Conservation (phyloP, 352 stramenopile genomes). For the Globisporangium barbulae region DNA sequence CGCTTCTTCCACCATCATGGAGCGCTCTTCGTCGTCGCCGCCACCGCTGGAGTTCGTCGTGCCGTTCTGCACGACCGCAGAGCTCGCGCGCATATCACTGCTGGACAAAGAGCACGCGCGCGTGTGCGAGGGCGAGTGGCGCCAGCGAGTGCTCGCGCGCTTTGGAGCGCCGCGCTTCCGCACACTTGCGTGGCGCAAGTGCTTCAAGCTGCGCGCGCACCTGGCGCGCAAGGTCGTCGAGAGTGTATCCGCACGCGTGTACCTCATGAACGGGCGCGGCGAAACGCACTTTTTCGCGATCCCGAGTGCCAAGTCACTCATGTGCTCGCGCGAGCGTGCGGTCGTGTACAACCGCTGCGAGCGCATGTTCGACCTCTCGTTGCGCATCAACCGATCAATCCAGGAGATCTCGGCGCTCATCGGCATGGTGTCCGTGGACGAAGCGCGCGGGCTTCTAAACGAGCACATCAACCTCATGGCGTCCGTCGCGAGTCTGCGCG, state of each 20-base stretch:
- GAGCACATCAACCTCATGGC: constrained; percentile 85
- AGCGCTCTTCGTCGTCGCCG: neutral
- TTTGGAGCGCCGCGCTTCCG: constrained; percentile 55
- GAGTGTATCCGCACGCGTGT: constrained; percentile 61
- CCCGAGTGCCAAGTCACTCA: constrained; percentile 47
- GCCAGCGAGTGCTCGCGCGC: constrained; percentile 40
- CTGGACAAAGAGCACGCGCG: constrained; percentile 37
- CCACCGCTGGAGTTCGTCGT: constrained; percentile 38
- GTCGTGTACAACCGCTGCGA: constrained; percentile 83
- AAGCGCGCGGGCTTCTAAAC: constrained; percentile 70
- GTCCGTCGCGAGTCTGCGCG: constrained; percentile 66
- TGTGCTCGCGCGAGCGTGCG: constrained; percentile 75
- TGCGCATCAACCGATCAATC: constrained; percentile 86
- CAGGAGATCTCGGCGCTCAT: constrained; percentile 85
- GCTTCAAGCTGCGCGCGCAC: constrained; percentile 62
- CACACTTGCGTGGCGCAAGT: constrained; percentile 55
- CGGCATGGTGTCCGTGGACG: constrained; percentile 76
- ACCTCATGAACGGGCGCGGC: constrained; percentile 79
- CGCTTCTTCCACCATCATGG: neutral
- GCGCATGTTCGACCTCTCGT: constrained; percentile 84
- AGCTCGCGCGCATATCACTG: constrained; percentile 46
- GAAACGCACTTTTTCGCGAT: constrained; percentile 70
- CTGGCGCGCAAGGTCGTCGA: constrained; percentile 59
- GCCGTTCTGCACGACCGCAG: constrained; percentile 35
- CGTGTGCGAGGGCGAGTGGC: constrained; percentile 65